Percentiles rank a stretch among this genome's conserved stretches.
These are phyloP conservation scores for Lipomyces japonicus DNA, from an alignment of 805 yeast genomes.

Conservation along the genomic window DNA sequence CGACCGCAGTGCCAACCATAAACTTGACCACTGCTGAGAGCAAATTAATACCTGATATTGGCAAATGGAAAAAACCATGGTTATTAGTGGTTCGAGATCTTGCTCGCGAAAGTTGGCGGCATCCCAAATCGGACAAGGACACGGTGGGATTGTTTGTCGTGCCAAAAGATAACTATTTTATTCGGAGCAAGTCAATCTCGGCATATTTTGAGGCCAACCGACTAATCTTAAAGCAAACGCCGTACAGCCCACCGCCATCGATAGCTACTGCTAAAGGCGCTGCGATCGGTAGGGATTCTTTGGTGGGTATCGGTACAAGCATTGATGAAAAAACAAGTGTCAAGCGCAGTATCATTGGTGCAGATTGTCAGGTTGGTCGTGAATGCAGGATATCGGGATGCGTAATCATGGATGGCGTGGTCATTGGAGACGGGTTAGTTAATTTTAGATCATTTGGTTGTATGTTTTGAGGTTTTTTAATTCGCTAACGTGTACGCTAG, in stretches of 20 bases:
- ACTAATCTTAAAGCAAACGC: conserved; percentile 33
- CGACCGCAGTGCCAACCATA: background rate
- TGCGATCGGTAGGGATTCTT: conserved; percentile 80
- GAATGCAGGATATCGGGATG: conserved; percentile 87
- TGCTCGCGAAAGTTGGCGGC: conserved; percentile 90
- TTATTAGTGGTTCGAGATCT: conserved; percentile 66
- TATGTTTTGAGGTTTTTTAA: background rate
- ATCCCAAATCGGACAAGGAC: conserved; percentile 39
- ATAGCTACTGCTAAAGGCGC: conserved; percentile 42
- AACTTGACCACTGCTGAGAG: background rate
- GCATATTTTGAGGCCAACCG: conserved; percentile 90
- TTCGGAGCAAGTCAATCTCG: conserved; percentile 72
- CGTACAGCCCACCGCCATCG: conserved; percentile 31
- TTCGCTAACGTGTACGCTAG: background rate
- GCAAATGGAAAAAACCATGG: conserved; percentile 20
- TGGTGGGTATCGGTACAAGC: conserved; percentile 63
- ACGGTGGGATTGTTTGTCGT: conserved; percentile 61
- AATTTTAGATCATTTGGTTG: background rate
- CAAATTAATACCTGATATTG: background rate
- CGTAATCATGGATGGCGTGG: conserved; percentile 66
- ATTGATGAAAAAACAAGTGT: conserved; percentile 82
- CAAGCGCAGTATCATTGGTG: conserved; percentile 78
- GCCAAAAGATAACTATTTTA: conserved; percentile 60
- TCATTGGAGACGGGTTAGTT: conserved; percentile 65
- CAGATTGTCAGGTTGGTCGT: conserved; percentile 71